Evolutionary conservation across 306 rosid genomes (phyloP).

Genomic region (Senna tora): DNA sequence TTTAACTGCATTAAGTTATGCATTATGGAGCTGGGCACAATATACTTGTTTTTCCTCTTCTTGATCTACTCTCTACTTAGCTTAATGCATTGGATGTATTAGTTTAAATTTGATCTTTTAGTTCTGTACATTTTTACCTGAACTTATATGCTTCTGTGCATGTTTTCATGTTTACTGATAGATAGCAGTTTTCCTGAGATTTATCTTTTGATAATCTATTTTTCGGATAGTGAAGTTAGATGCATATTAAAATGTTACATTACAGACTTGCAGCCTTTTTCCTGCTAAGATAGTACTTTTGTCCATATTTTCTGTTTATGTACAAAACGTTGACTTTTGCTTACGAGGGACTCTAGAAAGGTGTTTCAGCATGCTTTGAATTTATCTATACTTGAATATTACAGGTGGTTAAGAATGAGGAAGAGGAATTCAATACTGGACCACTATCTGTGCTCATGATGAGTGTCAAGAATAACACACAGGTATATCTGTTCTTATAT

Average conservation of each 20-base stretch:
- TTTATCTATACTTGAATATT: background rate
- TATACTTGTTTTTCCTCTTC: background rate
- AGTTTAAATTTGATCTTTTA: background rate
- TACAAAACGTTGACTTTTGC: background rate
- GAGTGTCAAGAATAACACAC: constrained; percentile 89
- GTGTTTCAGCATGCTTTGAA: background rate
- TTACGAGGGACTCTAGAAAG: background rate
- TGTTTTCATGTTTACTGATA: too few species aligned
- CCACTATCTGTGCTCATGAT: constrained; percentile 88
- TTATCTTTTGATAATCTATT: too few species aligned
- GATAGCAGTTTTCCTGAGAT: too few species aligned
- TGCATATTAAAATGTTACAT: too few species aligned
- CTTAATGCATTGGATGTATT: background rate
- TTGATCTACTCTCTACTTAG: background rate
- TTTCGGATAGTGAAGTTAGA: too few species aligned
- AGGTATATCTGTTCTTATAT: constrained; percentile 46
- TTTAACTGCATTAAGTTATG: background rate
- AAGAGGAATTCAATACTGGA: constrained; percentile 89
- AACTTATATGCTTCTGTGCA: too few species aligned
- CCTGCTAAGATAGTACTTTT: too few species aligned
- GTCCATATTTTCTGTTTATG: background rate
- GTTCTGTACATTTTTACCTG: too few species aligned
- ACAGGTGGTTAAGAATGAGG: constrained; percentile 65
- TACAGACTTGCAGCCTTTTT: too few species aligned
- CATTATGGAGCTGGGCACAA: background rate